Evolutionary conservation across 768 basidiomycete species (phyloP), one percentile per base, ranked within the genome.

Genomic region (Paxillus rubicundulus): DNA sequence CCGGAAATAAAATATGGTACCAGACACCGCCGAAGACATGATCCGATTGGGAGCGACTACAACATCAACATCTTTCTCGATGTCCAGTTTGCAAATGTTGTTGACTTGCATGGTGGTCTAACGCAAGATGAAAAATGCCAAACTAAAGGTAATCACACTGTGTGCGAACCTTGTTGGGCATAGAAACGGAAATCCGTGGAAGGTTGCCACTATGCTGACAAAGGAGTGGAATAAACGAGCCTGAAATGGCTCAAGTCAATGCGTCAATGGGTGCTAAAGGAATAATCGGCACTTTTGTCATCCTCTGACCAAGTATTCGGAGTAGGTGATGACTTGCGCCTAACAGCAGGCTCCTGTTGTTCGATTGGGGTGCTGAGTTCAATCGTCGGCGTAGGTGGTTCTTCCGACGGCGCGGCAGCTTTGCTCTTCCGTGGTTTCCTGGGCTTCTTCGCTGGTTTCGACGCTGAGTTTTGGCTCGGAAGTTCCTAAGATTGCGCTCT

Each of bases 131-230:
- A 44, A 47, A 47, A 17, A 53, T 17, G 52, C 38, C 36, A 52
- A 52, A 37, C 33, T 47, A 44, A 40, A 47, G 21, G 10, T 18
- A 24, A 44, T 47, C 34, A 47, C 43, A 61, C 55, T 44, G 14
- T 16, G 36, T 27, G 64, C 67, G 42, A 56, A 79, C 82, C 75
- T 84, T 84, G 66, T 78, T 80, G 6, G 81, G 82, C 75, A 90
- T 78, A 5, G 78, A 78, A 3, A 82, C 76, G 1, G 87, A 82
- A 46, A 91, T 85, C n/a, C 80, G 77, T 59, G 82, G 79, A 60
- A 84, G 84, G 61, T 90, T 79, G 49, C 79, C 77, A 33, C 86
- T 87, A 64, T 87, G 76, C 52, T 81, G 74, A n/a, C 72, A 70
- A 16, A 88, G 72, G 36, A 89, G 74, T 14, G 74, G 65, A 43